Conservation (phyloP, 257 asterid species). For the Oldenlandia corymbosa region DNA sequence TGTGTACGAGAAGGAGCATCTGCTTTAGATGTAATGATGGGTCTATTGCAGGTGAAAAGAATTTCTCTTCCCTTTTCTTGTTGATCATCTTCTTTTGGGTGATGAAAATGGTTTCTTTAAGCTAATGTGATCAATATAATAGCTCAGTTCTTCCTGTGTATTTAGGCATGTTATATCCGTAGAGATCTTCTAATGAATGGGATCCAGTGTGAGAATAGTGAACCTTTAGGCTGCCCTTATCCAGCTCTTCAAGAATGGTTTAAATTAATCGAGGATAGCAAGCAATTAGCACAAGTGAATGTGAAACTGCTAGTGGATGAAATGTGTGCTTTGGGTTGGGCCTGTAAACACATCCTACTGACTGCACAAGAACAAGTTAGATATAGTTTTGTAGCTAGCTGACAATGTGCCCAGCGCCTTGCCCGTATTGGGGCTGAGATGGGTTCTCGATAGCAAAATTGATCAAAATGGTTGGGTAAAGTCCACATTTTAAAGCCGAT, state of each 20-base stretch:
- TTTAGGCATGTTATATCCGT: constrained; percentile 65
- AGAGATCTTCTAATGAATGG: constrained; percentile 29
- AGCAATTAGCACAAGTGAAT: constrained; percentile 33
- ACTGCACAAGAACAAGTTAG: constrained; percentile 66
- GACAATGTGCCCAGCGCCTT: background rate
- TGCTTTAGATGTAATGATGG: constrained; percentile 53
- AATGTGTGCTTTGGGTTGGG: constrained; percentile 66
- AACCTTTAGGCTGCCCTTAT: constrained; percentile 25
- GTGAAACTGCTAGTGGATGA: constrained; percentile 32
- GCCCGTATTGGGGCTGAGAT: background rate
- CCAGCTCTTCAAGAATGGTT: constrained; percentile 44
- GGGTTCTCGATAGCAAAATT: too few relatives aligned
- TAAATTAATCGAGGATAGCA: constrained; percentile 53
- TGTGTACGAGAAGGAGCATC: constrained; percentile 71
- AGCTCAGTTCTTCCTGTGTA: background rate
- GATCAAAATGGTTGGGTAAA: too few relatives aligned
- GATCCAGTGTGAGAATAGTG: constrained; percentile 26
- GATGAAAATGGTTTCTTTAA: too few relatives aligned
- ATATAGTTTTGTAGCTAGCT: constrained; percentile 48
- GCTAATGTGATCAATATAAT: background rate
- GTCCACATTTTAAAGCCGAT: too few relatives aligned
- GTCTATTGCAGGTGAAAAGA: constrained; percentile 58
- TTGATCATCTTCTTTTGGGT: background rate
- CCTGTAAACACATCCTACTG: constrained; percentile 59
- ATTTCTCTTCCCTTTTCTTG: background rate